phyloP scores from a whole-genome alignment of 2,329 filamentous ascomycete genomes.

The Blastomyces percursus region DNA sequence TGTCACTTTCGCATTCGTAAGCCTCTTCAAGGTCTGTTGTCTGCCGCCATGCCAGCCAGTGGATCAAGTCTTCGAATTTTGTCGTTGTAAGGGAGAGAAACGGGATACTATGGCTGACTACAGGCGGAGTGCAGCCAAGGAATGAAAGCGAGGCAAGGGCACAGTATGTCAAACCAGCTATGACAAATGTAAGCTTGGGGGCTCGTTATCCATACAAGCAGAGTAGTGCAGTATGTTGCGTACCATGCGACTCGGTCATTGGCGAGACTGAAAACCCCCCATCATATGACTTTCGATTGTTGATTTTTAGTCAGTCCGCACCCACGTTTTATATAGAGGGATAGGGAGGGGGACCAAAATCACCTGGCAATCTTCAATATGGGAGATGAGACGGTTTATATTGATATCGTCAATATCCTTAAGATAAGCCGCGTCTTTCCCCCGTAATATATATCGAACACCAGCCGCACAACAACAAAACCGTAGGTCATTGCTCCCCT shows the following conservation, averaged over 20 bases:
- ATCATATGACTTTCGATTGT: conserved; percentile 56
- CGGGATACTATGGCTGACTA: conserved; percentile 20
- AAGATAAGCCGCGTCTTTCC: conserved; percentile 44
- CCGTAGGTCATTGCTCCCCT: conserved; percentile 72
- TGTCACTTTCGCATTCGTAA: conserved; percentile 35
- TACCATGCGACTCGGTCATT: conserved; percentile 74
- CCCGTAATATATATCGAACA: conserved; percentile 71
- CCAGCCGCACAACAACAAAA: conserved; percentile 78
- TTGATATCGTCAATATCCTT: conserved; percentile 61
- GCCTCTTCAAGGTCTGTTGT: conserved; percentile 45
- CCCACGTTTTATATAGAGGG: not conserved
- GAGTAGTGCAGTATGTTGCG: conserved; percentile 19
- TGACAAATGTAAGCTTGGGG: conserved; percentile 4
- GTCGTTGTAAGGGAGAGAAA: conserved; percentile 20
- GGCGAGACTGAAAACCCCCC: conserved; percentile 71
- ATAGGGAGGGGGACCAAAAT: conserved; percentile 7
- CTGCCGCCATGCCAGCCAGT: conserved; percentile 55
- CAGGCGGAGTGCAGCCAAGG: conserved; percentile 50
- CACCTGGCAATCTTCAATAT: conserved; percentile 58
- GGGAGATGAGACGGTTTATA: conserved; percentile 55
- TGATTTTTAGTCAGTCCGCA: conserved; percentile 13
- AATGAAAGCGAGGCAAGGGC: conserved; percentile 67
- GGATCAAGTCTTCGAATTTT: conserved; percentile 30
- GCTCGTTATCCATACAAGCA: not conserved
- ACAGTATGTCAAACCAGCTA: conserved; percentile 85